These are phyloP conservation scores for Aureobasidium melanogenum DNA, from an alignment of 2,329 filamentous ascomycete genomes.

Conservation along the genomic window DNA sequence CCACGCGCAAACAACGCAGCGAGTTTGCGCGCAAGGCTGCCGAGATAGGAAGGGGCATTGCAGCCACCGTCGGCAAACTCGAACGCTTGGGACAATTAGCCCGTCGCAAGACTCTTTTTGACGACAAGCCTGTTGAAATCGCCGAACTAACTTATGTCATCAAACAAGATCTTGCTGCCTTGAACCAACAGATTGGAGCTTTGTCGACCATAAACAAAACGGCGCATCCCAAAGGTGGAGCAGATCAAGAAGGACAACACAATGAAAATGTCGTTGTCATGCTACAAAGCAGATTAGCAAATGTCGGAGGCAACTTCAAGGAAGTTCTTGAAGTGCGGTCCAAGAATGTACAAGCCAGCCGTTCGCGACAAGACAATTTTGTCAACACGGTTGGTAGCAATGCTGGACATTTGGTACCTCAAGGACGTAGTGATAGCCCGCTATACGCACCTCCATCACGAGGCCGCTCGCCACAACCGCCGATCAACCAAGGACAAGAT, in stretches of 20 bases:
- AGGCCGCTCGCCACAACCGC: constrained; percentile 15
- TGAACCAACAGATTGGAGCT: constrained; percentile 79
- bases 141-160: constrained; percentile 95
- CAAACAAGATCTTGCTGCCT: constrained; percentile 83
- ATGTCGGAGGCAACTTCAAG: constrained; percentile 93
- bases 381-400: constrained; percentile 67
- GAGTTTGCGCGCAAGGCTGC: constrained; percentile 90
- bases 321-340: constrained; percentile 93
- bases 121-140: constrained; percentile 93
- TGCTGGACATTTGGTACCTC: constrained; percentile 31
- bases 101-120: constrained; percentile 93
- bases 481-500: constrained; percentile 45
- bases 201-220: constrained; percentile 71
- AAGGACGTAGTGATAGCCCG: constrained; percentile 34
- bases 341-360: constrained; percentile 93
- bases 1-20: constrained; percentile 48
- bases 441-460: constrained; percentile 32
- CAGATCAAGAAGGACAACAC: constrained; percentile 82
- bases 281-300: constrained; percentile 81
- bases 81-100: constrained; percentile 89
- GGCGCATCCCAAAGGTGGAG: constrained; percentile 48
- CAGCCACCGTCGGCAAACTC: constrained; percentile 86
- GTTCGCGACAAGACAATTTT: constrained; percentile 91
- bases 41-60: constrained; percentile 85
- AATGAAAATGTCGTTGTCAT: constrained; percentile 95